Percentiles rank a stretch among this genome's conserved stretches.
Evolutionary conservation across 371 early-diverging fungal genomes (phyloP).

Genomic region (Rozella allomycis): DNA sequence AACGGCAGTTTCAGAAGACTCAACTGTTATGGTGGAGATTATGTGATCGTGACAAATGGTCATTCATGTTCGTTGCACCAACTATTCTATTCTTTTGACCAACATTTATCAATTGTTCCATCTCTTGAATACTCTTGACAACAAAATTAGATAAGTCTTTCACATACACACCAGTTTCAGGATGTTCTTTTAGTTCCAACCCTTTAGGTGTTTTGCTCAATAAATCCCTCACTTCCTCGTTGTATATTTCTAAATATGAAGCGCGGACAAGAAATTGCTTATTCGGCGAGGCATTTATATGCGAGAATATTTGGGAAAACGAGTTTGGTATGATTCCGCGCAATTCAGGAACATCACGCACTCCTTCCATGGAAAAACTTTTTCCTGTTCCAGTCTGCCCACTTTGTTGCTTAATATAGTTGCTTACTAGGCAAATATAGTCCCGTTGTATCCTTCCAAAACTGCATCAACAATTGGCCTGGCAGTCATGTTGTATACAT

Average conservation of each 20-base stretch:
- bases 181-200: conserved; percentile 34
- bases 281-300: conserved; percentile 19
- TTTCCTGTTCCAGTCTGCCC: conserved; percentile 23
- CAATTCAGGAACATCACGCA: conserved; percentile 23
- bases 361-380: conserved; percentile 64
- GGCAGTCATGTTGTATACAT: conserved; percentile 21
- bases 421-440: conserved; percentile 77
- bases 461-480: conserved; percentile 20
- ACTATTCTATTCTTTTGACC: conserved; percentile 36
- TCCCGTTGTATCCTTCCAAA: conserved; percentile 60
- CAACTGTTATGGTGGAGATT: conserved; percentile 37
- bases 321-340: conserved; percentile 84
- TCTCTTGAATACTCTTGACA: conserved; percentile 28
- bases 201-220: conserved; percentile 12
- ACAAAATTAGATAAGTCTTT: conserved; percentile 28
- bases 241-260: conserved; percentile 25
- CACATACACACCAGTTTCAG: conserved; percentile 34
- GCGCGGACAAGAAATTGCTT: conserved; percentile 45
- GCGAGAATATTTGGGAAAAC: conserved; percentile 53
- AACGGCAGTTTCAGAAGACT: conserved; percentile 29
- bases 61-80: conserved; percentile 39
- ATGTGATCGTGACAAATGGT: conserved; percentile 28
- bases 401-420: conserved; percentile 19
- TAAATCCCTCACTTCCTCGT: conserved; percentile 19
- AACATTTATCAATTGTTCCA: conserved; percentile 24